Evolutionary conservation across 2,329 filamentous ascomycete genomes (phyloP), one percentile per base, ranked within the genome.

Genomic region (Pseudofabraea citricarpa): DNA sequence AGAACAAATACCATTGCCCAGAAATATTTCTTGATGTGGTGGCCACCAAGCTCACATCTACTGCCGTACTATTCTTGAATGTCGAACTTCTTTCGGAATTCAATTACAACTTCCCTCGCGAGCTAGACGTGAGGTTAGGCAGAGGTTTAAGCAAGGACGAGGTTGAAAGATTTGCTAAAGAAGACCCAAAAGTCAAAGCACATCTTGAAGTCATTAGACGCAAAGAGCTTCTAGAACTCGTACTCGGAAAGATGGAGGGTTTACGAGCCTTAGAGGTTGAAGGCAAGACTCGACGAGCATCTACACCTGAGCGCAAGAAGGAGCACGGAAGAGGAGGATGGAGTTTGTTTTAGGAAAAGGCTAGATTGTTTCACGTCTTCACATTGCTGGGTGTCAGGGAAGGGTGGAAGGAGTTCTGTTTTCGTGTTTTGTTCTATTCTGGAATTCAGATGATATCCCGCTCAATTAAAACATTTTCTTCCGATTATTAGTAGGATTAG

Each of bases 1-100:
- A 85, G 59, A 95, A 95, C 72, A 96, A 96, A 70, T 96, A 97
- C 68, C 81, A 93, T 68, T 98, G 93, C 60, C 93, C 93, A 0
- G 93, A 98, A 63, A 80, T 98, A 13, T 98, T 98, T 71, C 80
- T 98, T n/a, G 90, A 98, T 58, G 90, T 94, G 3, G 93, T 95
- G 2, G 90, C 93, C 2, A 88, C 90, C 54, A 97, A 97, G 67
- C 78, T 98, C 38, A 94, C 91, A 3, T 85, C 89, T 2, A 98
- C 93, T 0, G 91, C 93, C 2, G 93, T 98, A 7, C 79, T 98
- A 0, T 98, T 98, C 73, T 77, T 98, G 22, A 96, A 98, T 59
- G 93, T 97, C 9, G 94, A 98, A 68, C 77, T 98, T 16, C 78
- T 98, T 15, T 91, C 87, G 2, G 95, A 98, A 60, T 98, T 97